A percentile compares a stretch with the other conserved stretches of the same genome.
Conservation (phyloP, 2,329 filamentous ascomycete species). For the Penicillium fuscoglaucum region DNA sequence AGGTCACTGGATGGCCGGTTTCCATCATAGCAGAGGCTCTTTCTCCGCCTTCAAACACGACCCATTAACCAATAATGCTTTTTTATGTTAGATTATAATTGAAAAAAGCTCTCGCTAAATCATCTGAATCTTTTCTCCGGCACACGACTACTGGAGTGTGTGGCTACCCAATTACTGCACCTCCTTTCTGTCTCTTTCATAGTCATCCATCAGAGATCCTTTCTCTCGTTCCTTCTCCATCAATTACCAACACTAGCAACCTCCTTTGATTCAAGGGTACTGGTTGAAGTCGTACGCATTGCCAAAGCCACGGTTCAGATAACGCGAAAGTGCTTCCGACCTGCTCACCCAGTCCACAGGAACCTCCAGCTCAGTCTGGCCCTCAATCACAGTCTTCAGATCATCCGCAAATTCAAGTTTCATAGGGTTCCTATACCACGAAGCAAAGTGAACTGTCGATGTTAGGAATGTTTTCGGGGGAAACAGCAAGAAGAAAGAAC, state of each 20-base stretch:
- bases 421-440: slow-evolving; percentile 62
- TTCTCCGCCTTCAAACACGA: not conserved
- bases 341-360: slow-evolving; percentile 52
- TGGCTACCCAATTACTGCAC: too few relatives aligned
- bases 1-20: not conserved
- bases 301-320: slow-evolving; percentile 59
- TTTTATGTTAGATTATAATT: too few relatives aligned
- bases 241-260: not conserved
- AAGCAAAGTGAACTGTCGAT: slow-evolving; percentile 53
- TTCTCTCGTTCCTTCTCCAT: not conserved
- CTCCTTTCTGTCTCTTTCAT: too few relatives aligned
- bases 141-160: too few relatives aligned
- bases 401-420: slow-evolving; percentile 55
- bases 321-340: slow-evolving; percentile 47
- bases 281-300: slow-evolving; percentile 65
- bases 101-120: too few relatives aligned
- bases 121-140: too few relatives aligned
- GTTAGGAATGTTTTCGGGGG: not conserved
- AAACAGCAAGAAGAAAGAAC: not conserved
- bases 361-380: slow-evolving; percentile 48
- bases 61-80: not conserved
- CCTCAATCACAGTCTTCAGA: slow-evolving; percentile 49
- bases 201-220: too few relatives aligned
- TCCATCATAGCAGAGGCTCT: not conserved
- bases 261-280: not conserved